Base-by-base conservation (phyloP, 371 early-diverging fungal genomes). In the Zopfochytrium polystomum region DNA sequence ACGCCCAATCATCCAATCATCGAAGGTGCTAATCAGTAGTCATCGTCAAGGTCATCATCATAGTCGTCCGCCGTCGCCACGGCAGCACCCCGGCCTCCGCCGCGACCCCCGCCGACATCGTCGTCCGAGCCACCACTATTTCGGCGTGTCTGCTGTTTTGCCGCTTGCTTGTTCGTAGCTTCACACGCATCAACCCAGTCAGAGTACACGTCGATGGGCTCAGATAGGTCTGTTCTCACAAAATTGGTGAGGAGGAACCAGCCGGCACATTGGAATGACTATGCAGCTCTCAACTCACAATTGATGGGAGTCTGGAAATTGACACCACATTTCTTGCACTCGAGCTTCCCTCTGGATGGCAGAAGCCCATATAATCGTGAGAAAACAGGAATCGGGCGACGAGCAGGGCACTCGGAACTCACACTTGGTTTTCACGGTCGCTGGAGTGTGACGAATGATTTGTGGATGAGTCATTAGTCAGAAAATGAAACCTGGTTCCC, bases 101-200 rank as follows among this genome's bases (percentile, higher is more conserved):
- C n/a, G n/a, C n/a, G n/a, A n/a, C n/a, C n/a, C n/a, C n/a, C n/a
- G n/a, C n/a, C n/a, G n/a, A n/a, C n/a, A n/a, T n/a, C n/a, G n/a
- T n/a, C n/a, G n/a, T n/a, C n/a, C n/a, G n/a, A n/a, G n/a, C n/a
- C n/a, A n/a, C n/a, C n/a, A n/a, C n/a, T n/a, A n/a, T n/a, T n/a
- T n/a, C n/a, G n/a, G n/a, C n/a, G n/a, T n/a, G n/a, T n/a, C n/a
- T n/a, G n/a, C n/a, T n/a, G n/a, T n/a, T n/a, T n/a, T n/a, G n/a
- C 48, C 31, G 29, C 63, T 2, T 56, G 52, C 26, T 73, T 74
- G 65, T 85, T 86, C 11, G 85, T 84, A 30, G 80, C 75, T 65
- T 90, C 90, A 59, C 87, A 85, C 7, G 90, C 87, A 68, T 91
- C 92, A 42, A 91, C 80, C 92, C 92, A 91, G 42, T 87, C 88